Evolutionary conservation across 2,329 filamentous ascomycete genomes (phyloP), one percentile per base, ranked within the genome.

Genomic region (Beauveria pseudobassiana): DNA sequence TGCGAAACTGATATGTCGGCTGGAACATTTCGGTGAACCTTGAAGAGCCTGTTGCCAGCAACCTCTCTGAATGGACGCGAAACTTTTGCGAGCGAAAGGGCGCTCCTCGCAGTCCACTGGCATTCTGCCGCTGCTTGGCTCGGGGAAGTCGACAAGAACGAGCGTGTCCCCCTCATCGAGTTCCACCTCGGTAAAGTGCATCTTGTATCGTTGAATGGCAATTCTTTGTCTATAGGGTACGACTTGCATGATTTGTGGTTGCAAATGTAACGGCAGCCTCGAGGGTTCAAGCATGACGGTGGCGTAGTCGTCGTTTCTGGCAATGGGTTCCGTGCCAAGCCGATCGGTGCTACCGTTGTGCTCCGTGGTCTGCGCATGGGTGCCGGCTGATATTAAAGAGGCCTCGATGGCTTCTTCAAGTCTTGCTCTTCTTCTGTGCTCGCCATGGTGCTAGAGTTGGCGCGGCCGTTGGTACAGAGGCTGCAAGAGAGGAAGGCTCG

Each of bases 21-120:
- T 69, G 70, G 3, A 84, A 71, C 69, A 80, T 74, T 2, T 75
- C 71, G n/a, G 67, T 66, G 59, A 85, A 82, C 48, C 78, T 76
- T 22, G 72, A 67, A 0, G 82, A 84, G 1, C 74, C 75, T 5
- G 80, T 79, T 1, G 69, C 72, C 5, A 77, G 70, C 5, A 85
- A 73, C 49, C 77, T 80, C 2, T 75, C 67, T 1, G 80, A 82
- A 62, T 77, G 72, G 60, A 83, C 77, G 2, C 74, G 75, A 59
- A 82, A 72, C 24, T 69, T 61, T 38, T 77, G 72, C 3, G 74
- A 72, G 22, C 65, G 66, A 65, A 71, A 74, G 3, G 42, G 62
- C 26, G 69, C 66, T 63, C 69, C 64, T 72, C 70, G 66, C 77
- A 80, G 66, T 73, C 74, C 30, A 64, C 64, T 26, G 67, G 65